Evolutionary conservation across 768 basidiomycete species (phyloP).

Genomic region (Tricholoma bakamatsutake): DNA sequence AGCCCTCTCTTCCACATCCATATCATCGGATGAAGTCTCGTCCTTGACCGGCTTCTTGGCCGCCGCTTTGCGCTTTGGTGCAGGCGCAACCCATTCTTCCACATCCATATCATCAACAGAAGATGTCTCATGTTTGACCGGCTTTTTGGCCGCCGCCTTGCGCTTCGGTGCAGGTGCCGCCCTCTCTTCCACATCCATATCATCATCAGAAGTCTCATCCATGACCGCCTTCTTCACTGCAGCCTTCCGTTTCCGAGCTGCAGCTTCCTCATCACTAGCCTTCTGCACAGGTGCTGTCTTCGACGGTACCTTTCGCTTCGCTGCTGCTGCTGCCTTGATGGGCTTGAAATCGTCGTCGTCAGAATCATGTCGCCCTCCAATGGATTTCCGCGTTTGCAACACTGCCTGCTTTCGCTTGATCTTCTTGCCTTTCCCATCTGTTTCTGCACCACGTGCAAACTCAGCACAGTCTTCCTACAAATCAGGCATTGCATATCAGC

Average conservation of each 20-base stretch:
- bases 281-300: constrained; percentile 19
- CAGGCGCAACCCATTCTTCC: constrained; percentile 1
- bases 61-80: constrained; percentile 14
- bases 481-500: neutral
- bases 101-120: constrained; percentile 18
- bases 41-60: constrained; percentile 17
- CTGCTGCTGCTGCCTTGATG: constrained; percentile 33
- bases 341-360: constrained; percentile 45
- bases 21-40: constrained; percentile 11
- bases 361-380: constrained; percentile 29
- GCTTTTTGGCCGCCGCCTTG: constrained; percentile 19
- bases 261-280: constrained; percentile 16
- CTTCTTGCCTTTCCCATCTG: constrained; percentile 42
- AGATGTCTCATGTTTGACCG: constrained; percentile 7
- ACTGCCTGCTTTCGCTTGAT: constrained; percentile 42
- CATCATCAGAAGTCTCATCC: constrained; percentile 12
- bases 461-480: constrained; percentile 39
- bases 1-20: constrained; percentile 14
- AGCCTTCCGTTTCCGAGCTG: constrained; percentile 12
- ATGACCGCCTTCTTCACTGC: constrained; percentile 17
- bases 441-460: constrained; percentile 36
- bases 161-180: constrained; percentile 7
- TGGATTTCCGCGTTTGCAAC: constrained; percentile 44
- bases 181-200: constrained; percentile 15
- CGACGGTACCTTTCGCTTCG: constrained; percentile 34